Conservation (phyloP, 2,329 filamentous ascomycete species). For the Botryotinia convoluta region DNA sequence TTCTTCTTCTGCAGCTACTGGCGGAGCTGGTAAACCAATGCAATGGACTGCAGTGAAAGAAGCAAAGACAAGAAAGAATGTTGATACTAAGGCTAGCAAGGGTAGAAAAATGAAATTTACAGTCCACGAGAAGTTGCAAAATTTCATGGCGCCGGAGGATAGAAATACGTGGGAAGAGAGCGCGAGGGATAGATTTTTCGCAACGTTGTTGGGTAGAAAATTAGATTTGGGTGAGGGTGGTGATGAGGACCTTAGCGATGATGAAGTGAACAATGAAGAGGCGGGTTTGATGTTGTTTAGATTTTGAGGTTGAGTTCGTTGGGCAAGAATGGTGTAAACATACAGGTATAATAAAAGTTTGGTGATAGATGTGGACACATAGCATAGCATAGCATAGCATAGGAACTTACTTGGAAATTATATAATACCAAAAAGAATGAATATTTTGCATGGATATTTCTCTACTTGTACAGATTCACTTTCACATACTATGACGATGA, state of each 20-base stretch:
- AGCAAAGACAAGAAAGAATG: constrained; percentile 75
- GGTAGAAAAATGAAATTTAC: constrained; percentile 91
- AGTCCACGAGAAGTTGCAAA: constrained; percentile 94
- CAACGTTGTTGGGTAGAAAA: constrained; percentile 70
- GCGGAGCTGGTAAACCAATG: constrained; percentile 40
- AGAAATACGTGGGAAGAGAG: constrained; percentile 74
- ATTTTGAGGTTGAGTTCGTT: constrained; percentile 24
- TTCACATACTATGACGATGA: not conserved
- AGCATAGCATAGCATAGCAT: not conserved
- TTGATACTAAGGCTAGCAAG: constrained; percentile 94
- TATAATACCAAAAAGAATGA: constrained; percentile 5
- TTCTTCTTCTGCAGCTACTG: constrained; percentile 45
- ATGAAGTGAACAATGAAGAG: constrained; percentile 39
- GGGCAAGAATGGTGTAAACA: not conserved
- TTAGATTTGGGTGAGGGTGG: constrained; percentile 60
- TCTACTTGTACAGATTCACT: no score
- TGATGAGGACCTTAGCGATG: constrained; percentile 49
- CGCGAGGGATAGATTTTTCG: constrained; percentile 75
- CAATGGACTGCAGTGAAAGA: constrained; percentile 69
- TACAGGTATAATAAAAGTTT: not conserved
- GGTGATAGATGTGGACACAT: not conserved
- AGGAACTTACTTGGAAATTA: not conserved
- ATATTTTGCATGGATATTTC: not conserved
- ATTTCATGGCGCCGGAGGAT: constrained; percentile 95
- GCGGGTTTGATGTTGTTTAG: constrained; percentile 38